phyloP scores from a whole-genome alignment of 2,329 filamentous ascomycete genomes.

The Massarina eburnea region DNA sequence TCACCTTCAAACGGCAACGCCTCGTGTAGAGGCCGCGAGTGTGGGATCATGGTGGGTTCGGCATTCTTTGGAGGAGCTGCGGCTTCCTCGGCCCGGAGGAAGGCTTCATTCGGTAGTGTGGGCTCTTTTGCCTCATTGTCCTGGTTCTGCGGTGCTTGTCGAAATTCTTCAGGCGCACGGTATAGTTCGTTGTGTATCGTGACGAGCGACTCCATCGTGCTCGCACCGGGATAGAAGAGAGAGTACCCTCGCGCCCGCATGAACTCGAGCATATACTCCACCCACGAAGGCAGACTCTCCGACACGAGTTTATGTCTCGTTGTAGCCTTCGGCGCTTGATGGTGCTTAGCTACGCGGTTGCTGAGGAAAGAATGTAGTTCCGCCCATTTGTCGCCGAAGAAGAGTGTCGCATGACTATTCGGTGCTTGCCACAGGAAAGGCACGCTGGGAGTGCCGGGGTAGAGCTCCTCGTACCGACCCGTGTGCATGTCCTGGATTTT shows the following conservation, averaged over 20 bases:
- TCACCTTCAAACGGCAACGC: slow-evolving; percentile 52
- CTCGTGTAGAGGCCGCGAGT: slow-evolving; percentile 48
- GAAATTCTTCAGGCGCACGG: slow-evolving; percentile 68
- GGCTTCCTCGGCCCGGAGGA: slow-evolving; percentile 44
- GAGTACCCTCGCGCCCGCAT: slow-evolving; percentile 76
- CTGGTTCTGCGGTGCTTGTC: slow-evolving; percentile 4
- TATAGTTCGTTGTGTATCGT: slow-evolving; percentile 77
- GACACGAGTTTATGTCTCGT: slow-evolving; percentile 53
- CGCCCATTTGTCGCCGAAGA: slow-evolving; percentile 83
- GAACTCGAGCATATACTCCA: slow-evolving; percentile 76
- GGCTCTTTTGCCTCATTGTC: slow-evolving; percentile 5
- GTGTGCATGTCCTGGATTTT: slow-evolving; percentile 39
- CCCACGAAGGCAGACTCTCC: slow-evolving; percentile 71
- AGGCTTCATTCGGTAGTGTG: slow-evolving; percentile 31
- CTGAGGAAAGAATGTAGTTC: slow-evolving; percentile 82
- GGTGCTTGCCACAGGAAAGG: slow-evolving; percentile 86
- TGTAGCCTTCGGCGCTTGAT: slow-evolving; percentile 22
- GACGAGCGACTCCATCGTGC: slow-evolving; percentile 58
- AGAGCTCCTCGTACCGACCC: slow-evolving; percentile 29
- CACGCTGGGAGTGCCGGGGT: slow-evolving; percentile 41
- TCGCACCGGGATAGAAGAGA: slow-evolving; percentile 72
- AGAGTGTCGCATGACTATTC: slow-evolving; percentile 76
- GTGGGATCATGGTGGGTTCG: slow-evolving; percentile 54
- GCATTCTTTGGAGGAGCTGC: slow-evolving; percentile 11
- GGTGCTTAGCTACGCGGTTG: slow-evolving; percentile 53